These are phyloP conservation scores for Phaeosphaeriaceae sp. DNA, from an alignment of 2,329 filamentous ascomycete genomes.

Conservation along the genomic window DNA sequence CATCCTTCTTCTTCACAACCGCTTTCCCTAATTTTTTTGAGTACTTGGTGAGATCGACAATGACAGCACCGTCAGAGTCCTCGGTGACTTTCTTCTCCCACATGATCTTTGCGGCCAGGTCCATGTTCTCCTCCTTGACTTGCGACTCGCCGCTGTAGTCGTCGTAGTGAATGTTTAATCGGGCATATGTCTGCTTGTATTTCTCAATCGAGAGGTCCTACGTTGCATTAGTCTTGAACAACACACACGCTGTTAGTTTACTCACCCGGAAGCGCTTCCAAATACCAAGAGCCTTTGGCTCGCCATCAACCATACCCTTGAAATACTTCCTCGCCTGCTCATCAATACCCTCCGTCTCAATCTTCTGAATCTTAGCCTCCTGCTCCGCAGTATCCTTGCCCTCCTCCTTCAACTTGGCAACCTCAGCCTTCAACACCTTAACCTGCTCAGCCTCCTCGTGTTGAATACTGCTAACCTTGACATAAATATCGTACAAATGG, in stretches of 20 bases:
- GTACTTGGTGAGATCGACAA: conserved; percentile 74
- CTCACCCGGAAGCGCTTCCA: conserved; percentile 65
- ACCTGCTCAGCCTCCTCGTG: conserved; percentile 70
- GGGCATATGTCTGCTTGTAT: conserved; percentile 68
- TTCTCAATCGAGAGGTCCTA: conserved; percentile 67
- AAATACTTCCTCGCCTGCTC: conserved; percentile 76
- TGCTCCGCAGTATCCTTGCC: conserved; percentile 51
- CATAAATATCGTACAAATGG: conserved; percentile 82
- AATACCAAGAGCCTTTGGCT: conserved; percentile 63
- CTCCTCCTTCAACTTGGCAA: conserved; percentile 46
- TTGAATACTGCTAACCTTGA: conserved; percentile 71
- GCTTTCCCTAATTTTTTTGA: conserved; percentile 72
- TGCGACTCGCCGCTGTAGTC: conserved; percentile 74
- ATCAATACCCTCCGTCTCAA: conserved; percentile 55
- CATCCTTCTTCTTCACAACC: conserved; percentile 70
- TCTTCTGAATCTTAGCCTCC: conserved; percentile 51
- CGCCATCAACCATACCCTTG: conserved; percentile 71
- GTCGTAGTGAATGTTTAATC: conserved; percentile 69
- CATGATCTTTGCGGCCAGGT: conserved; percentile 64
- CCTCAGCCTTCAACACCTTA: conserved; percentile 60
- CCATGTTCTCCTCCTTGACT: conserved; percentile 67
- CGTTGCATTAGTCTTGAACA: conserved; percentile 8
- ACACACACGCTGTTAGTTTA: neutral
- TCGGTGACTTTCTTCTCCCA: conserved; percentile 67
- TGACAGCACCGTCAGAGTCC: conserved; percentile 68